Evolutionary conservation across 208 protist species (phyloP).

Genomic region (Leishmania martiniquensis): DNA sequence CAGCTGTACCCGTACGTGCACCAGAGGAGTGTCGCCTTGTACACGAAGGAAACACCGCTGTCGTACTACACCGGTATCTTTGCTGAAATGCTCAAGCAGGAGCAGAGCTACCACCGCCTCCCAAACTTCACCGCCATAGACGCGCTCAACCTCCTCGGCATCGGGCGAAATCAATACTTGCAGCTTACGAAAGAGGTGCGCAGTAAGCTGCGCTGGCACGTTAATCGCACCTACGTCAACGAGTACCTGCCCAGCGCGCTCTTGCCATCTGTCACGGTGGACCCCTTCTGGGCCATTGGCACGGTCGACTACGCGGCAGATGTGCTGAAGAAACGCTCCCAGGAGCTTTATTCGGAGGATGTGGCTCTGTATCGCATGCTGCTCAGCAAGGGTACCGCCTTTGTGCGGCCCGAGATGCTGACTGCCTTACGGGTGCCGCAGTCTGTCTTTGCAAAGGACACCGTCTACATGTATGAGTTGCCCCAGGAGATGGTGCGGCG

Average conservation of each 20-base stretch:
- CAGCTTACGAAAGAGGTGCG: slow-evolving; percentile 96
- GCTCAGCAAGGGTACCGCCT: slow-evolving; percentile 31
- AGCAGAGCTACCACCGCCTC: slow-evolving; percentile 94
- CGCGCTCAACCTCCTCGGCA: slow-evolving; percentile 92
- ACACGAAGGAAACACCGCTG: slow-evolving; percentile 75
- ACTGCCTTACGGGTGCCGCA: slow-evolving; percentile 15
- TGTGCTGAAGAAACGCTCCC: slow-evolving; percentile 28
- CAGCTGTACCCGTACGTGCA: slow-evolving; percentile 86
- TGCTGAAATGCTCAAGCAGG: slow-evolving; percentile 69
- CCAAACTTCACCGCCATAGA: slow-evolving; percentile 98
- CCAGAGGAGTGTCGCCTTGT: slow-evolving; percentile 54
- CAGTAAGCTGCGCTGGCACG: slow-evolving; percentile 86
- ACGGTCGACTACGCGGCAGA: slow-evolving; percentile 41
- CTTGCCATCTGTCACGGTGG: slow-evolving; percentile 42
- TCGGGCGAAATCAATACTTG: slow-evolving; percentile 98
- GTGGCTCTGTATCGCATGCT: slow-evolving; percentile 56
- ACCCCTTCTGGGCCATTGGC: slow-evolving; percentile 63
- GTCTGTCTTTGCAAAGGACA: slow-evolving; percentile 33
- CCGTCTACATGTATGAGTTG: slow-evolving; percentile 60
- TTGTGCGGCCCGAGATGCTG: slow-evolving; percentile 20
- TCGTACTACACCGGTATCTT: slow-evolving; percentile 81
- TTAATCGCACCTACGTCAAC: slow-evolving; percentile 61
- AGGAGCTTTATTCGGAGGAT: slow-evolving; percentile 39
- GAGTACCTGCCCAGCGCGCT: slow-evolving; percentile 67
- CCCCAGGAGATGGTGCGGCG: slow-evolving; percentile 40